Evolutionary conservation across 2,329 filamentous ascomycete genomes (phyloP), one percentile per base, ranked within the genome.

Genomic region (Blastomyces parvus): DNA sequence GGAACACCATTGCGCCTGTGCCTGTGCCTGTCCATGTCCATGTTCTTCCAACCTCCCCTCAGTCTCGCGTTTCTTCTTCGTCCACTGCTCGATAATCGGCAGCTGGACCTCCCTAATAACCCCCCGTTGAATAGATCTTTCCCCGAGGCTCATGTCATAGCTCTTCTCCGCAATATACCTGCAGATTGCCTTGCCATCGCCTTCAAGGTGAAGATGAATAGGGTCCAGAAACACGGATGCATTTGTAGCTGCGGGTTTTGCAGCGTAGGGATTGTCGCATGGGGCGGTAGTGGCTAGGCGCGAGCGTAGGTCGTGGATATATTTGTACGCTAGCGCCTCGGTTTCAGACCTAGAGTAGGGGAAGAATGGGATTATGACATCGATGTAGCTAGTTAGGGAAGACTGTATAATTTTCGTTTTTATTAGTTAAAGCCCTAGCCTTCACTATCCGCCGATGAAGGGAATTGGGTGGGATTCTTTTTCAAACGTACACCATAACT

Each of bases 241-340:
- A 22, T 58, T 42, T 27, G 56, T 3, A 25, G 33, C 25, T 58
- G 57, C 25, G 30, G 25, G 14, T 36, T 38, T 46, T 46, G 6
- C 25, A n/a, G 6, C 25, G n/a, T 7, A 36, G 52, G 6, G 27
- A n/a, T 36, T 17, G 52, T 30, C 27, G 30, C 30, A n/a, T n/a
- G 33, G 9, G 19, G 6, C 22, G 22, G 40, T 48, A 36, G 40
- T 33, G 27, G 57, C 57, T 8, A 59, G 57, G 42, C 57, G 57
- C 22, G 40, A 59, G n/a, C 57, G 40, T 46, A 59, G 14, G 33
- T 77, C 69, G 13, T 77, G 71, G 4, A 82, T 62, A 60, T 69
- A 75, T 66, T 77, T 79, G 66, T 82, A 78, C 0, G 73, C 76
- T 1, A 81, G 70, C 0, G 80, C 74, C 1, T 74, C 74, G 63